Percentiles rank a stretch among this genome's conserved stretches.
Evolutionary conservation across 352 stramenopile species (phyloP).

Genomic region (Globisporangium iwayamae): DNA sequence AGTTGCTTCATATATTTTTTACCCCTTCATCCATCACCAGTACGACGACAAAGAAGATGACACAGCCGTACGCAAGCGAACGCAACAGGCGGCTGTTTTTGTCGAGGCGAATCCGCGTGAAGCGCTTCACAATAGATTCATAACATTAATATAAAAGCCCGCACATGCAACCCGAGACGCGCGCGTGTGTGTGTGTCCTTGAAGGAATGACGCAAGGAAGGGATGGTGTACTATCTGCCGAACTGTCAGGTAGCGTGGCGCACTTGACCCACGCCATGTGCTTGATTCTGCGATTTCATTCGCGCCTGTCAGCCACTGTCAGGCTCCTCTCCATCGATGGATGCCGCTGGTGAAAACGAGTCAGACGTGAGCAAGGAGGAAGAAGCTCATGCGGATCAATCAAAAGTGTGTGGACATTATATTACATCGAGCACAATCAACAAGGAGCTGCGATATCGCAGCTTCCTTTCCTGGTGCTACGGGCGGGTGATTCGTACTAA

Average conservation of each 20-base stretch:
- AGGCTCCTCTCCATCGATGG: background rate
- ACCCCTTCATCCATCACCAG: no score
- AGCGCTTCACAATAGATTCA: slow-evolving; percentile 8
- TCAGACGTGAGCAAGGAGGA: background rate
- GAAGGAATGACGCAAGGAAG: background rate
- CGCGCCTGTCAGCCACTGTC: background rate
- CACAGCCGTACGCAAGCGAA: background rate
- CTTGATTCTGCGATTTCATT: background rate
- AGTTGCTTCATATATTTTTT: background rate
- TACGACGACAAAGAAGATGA: background rate
- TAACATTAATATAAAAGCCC: slow-evolving; percentile 9
- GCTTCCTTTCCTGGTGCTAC: slow-evolving; percentile 7
- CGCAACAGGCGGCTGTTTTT: background rate
- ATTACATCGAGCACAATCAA: slow-evolving; percentile 22
- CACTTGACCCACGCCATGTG: background rate
- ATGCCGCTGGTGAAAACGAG: background rate
- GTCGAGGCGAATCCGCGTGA: slow-evolving; percentile 1
- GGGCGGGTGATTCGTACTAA: slow-evolving; percentile 6
- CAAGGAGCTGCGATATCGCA: slow-evolving; percentile 6
- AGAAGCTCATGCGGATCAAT: slow-evolving; percentile 4
- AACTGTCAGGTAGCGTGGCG: background rate
- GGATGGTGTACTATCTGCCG: background rate
- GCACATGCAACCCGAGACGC: background rate
- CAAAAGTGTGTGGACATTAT: slow-evolving; percentile 17
- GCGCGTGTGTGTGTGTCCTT: background rate